A percentile compares a stretch with the other conserved stretches of the same genome.
Conservation (phyloP, 2,329 filamentous ascomycete genomes). For the Fusarium penzigii region DNA sequence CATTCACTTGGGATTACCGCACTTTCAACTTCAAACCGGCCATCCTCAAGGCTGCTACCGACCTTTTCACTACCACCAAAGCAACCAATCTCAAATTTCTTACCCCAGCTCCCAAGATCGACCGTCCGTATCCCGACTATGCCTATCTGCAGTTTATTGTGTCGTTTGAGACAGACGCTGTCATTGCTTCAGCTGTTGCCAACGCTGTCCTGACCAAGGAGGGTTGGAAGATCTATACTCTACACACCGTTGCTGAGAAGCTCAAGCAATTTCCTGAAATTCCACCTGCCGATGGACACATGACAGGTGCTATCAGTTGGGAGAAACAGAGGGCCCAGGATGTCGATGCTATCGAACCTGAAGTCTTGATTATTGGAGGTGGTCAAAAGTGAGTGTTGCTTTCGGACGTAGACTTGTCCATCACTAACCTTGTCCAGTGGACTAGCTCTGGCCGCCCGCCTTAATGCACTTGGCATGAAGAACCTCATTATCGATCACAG, state of each 20-base stretch:
- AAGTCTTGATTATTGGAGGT: conserved; percentile 56
- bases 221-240: conserved; percentile 37
- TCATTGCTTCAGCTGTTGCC: conserved; percentile 34
- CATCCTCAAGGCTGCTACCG: conserved; percentile 35
- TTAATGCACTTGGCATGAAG: conserved; percentile 47
- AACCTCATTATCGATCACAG: conserved; percentile 47
- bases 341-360: conserved; percentile 41
- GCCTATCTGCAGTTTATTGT: conserved; percentile 2
- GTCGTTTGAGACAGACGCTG: conserved; percentile 25
- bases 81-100: conserved; percentile 20
- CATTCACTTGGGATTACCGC: conserved; percentile 38
- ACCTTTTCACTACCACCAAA: conserved; percentile 32
- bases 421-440: conserved; percentile 26
- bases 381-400: conserved; percentile 28
- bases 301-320: conserved; percentile 35
- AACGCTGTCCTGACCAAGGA: conserved; percentile 34
- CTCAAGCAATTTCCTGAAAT: conserved; percentile 34
- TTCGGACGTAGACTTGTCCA: neutral
- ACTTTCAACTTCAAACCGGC: conserved; percentile 35
- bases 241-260: conserved; percentile 36
- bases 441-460: conserved; percentile 45
- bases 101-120: conserved; percentile 1
- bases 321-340: conserved; percentile 30
- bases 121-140: conserved; percentile 1
- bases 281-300: conserved; percentile 32